These are phyloP conservation scores for Citrus trifoliata DNA, from an alignment of 345 rosid genomes.

Conservation along the genomic window DNA sequence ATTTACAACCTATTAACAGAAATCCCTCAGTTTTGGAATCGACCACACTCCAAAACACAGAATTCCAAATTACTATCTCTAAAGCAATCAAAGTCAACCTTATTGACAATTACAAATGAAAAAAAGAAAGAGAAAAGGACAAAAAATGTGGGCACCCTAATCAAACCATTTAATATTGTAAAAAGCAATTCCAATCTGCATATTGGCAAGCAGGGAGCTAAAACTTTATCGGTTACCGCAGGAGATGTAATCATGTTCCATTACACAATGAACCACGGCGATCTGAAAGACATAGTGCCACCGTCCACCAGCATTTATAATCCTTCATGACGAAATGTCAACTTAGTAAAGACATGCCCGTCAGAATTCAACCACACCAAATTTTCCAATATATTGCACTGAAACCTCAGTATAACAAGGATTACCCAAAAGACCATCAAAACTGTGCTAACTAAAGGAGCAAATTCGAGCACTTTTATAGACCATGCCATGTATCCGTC, in stretches of 20 bases:
- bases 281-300: not conserved
- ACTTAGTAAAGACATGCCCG: conserved; percentile 5
- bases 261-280: conserved; percentile 11
- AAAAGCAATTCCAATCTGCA: conserved; percentile 7
- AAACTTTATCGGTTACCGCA: conserved; percentile 11
- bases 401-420: not conserved
- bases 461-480: not conserved
- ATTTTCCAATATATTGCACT: conserved; percentile 2
- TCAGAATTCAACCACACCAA: conserved; percentile 8
- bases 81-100: conserved; percentile 8
- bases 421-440: not conserved
- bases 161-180: conserved; percentile 8
- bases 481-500: conserved; percentile 6
- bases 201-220: conserved; percentile 10
- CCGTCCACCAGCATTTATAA: conserved; percentile 7
- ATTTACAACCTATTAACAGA: not conserved
- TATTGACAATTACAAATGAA: not conserved
- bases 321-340: conserved; percentile 8
- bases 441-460: conserved; percentile 10
- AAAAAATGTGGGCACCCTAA: conserved; percentile 6
- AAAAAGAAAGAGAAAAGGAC: not conserved
- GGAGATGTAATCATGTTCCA: conserved; percentile 1
- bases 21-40: not conserved
- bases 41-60: not conserved
- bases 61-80: not conserved